Evolutionary conservation across 2,329 filamentous ascomycete species (phyloP).

Genomic region (Furcasterigmium furcatum): DNA sequence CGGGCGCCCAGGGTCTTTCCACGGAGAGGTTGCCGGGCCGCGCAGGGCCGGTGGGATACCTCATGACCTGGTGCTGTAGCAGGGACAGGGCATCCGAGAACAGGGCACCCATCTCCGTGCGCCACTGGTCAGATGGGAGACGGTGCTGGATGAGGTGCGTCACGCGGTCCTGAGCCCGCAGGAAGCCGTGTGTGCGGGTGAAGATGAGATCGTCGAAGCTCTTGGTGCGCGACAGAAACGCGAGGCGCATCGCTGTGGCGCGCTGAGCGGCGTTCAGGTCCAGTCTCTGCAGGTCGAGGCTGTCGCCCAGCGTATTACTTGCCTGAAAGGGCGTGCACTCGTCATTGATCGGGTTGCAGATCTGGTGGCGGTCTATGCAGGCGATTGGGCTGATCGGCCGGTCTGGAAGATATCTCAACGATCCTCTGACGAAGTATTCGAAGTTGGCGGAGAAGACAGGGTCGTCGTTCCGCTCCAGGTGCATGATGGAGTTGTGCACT

Average conservation of each 20-base stretch:
- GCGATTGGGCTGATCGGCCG: slow-evolving; percentile 4
- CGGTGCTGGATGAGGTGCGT: not conserved
- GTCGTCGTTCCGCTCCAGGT: slow-evolving; percentile 3
- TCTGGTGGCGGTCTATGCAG: slow-evolving; percentile 1
- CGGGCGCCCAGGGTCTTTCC: not conserved
- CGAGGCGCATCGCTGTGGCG: not conserved
- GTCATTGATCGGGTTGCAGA: slow-evolving; percentile 7
- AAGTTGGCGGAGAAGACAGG: slow-evolving; percentile 4
- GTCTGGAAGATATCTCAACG: not conserved
- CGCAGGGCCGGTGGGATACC: not conserved
- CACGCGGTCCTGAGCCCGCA: slow-evolving; percentile 2
- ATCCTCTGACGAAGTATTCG: not conserved
- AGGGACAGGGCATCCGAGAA: not conserved
- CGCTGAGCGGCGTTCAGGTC: not conserved
- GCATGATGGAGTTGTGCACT: slow-evolving; percentile 4
- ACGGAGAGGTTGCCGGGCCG: not conserved
- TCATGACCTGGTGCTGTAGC: not conserved
- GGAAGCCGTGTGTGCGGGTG: slow-evolving; percentile 4
- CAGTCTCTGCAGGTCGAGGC: not conserved
- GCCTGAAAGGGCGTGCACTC: not conserved
- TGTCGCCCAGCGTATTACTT: not conserved
- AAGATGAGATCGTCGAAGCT: slow-evolving; percentile 3
- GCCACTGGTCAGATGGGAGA: slow-evolving; percentile 5
- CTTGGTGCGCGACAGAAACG: not conserved
- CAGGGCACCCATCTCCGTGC: slow-evolving; percentile 3